Conservation (phyloP, 257 asterid species). For the Linaria vulgaris region DNA sequence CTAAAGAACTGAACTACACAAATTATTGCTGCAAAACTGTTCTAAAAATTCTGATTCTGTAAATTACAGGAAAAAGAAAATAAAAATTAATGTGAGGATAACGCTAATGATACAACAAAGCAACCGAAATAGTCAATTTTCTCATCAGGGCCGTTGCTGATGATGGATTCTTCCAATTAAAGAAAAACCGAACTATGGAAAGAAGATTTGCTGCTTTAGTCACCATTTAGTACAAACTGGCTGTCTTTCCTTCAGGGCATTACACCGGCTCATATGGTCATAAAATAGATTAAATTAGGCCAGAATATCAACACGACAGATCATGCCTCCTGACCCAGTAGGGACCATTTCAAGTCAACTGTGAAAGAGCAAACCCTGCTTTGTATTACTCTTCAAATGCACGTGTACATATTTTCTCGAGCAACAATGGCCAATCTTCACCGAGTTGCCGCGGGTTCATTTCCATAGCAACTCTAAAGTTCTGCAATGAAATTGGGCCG, state of each 20-base stretch:
- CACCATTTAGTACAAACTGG: constrained; percentile 17
- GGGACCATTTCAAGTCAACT: constrained; percentile 32
- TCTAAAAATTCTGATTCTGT: constrained; percentile 55
- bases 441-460: constrained; percentile 86
- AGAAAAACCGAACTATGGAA: constrained; percentile 43
- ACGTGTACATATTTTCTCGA: constrained; percentile 78
- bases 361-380: constrained; percentile 23
- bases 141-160: constrained; percentile 51
- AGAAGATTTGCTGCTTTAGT: constrained; percentile 41
- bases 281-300: constrained; percentile 22
- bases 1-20: constrained; percentile 63
- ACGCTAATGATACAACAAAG: constrained; percentile 84
- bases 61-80: constrained; percentile 68
- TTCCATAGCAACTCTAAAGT: constrained; percentile 93
- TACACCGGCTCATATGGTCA: constrained; percentile 37
- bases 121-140: constrained; percentile 48
- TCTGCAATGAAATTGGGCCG: constrained; percentile 66
- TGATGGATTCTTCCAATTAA: constrained; percentile 33
- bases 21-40: constrained; percentile 93
- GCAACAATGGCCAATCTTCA: constrained; percentile 92
- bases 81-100: constrained; percentile 38
- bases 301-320: constrained; percentile 26
- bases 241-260: constrained; percentile 38
- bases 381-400: constrained; percentile 60
- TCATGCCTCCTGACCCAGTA: constrained; percentile 47